Conservation (phyloP, 306 rosid species). For the Castanea sativa region DNA sequence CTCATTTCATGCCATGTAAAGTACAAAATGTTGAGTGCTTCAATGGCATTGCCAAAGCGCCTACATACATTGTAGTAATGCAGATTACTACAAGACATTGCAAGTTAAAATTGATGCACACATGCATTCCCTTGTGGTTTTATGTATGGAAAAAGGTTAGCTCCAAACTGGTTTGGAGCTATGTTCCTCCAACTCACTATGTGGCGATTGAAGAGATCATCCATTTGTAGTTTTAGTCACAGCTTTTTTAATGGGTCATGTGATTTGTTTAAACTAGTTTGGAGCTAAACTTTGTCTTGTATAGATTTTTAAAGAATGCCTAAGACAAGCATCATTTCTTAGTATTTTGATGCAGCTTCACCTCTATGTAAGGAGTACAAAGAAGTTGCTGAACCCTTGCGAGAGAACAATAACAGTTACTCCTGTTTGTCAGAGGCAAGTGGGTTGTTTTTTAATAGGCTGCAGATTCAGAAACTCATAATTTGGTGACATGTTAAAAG, state of each 20-base stretch:
- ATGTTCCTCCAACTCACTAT: too few relatives aligned
- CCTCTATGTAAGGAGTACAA: conserved; percentile 12
- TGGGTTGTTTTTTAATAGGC: background rate
- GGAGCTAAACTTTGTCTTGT: too few relatives aligned
- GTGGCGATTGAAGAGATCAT: too few relatives aligned
- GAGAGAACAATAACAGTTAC: conserved; percentile 11
- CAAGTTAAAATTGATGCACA: background rate
- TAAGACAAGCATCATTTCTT: background rate
- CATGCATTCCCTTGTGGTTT: background rate
- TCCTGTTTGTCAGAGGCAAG: conserved; percentile 43
- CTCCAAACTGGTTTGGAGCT: too few relatives aligned
- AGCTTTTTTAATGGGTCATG: too few relatives aligned
- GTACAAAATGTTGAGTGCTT: background rate
- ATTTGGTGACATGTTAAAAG: background rate
- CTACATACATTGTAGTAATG: background rate
- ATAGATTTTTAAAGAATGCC: background rate
- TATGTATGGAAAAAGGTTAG: background rate
- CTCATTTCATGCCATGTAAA: background rate
- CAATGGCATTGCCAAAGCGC: background rate
- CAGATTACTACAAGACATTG: background rate
- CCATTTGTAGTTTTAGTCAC: too few relatives aligned
- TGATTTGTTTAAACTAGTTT: too few relatives aligned
- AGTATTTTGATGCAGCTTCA: conserved; percentile 21
- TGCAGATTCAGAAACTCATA: conserved; percentile 3
- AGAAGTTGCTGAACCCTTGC: conserved; percentile 15